These are phyloP conservation scores for Lipomyces orientalis DNA, from an alignment of 805 yeast species.

Conservation along the genomic window DNA sequence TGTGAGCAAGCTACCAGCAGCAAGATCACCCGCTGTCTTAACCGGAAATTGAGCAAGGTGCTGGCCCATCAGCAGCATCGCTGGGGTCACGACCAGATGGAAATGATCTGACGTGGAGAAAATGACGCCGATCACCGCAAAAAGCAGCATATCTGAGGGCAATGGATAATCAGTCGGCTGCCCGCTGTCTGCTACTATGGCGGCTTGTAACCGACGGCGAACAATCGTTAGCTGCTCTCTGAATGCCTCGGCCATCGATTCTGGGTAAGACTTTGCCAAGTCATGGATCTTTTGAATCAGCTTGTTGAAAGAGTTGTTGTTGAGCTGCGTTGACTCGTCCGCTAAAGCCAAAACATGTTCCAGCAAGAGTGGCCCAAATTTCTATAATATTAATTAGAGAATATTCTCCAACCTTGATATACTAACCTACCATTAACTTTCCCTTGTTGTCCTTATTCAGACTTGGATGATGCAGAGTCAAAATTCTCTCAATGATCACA, in stretches of 20 bases:
- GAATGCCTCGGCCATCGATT: conserved; percentile 63
- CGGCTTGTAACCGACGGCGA: conserved; percentile 56
- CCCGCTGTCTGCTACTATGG: conserved; percentile 4
- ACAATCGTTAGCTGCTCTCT: conserved; percentile 62
- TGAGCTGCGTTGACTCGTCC: conserved; percentile 39
- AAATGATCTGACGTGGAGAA: conserved; percentile 96
- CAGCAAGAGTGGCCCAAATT: conserved; percentile 38
- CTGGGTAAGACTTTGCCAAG: conserved; percentile 69
- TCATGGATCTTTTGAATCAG: conserved; percentile 52
- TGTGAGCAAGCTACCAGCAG: conserved; percentile 69
- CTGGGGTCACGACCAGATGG: conserved; percentile 88
- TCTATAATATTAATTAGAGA: conserved; percentile 14
- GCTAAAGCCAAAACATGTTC: conserved; percentile 47
- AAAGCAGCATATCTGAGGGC: conserved; percentile 64
- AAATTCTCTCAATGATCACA: conserved; percentile 55
- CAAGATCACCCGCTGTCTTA: conserved; percentile 51
- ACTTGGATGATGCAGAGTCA: conserved; percentile 72
- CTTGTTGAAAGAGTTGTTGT: conserved; percentile 22
- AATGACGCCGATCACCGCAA: conserved; percentile 71
- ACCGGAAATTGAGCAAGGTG: conserved; percentile 60
- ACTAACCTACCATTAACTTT: conserved; percentile 44
- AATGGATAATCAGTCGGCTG: conserved; percentile 29
- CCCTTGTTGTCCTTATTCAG: conserved; percentile 82
- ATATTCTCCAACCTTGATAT: neutral
- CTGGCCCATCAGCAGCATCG: conserved; percentile 74